A percentile compares a stretch with the other conserved stretches of the same genome.
These are phyloP conservation scores for Trichoderma koningii DNA, from an alignment of 2,329 filamentous ascomycete genomes.

Conservation along the genomic window DNA sequence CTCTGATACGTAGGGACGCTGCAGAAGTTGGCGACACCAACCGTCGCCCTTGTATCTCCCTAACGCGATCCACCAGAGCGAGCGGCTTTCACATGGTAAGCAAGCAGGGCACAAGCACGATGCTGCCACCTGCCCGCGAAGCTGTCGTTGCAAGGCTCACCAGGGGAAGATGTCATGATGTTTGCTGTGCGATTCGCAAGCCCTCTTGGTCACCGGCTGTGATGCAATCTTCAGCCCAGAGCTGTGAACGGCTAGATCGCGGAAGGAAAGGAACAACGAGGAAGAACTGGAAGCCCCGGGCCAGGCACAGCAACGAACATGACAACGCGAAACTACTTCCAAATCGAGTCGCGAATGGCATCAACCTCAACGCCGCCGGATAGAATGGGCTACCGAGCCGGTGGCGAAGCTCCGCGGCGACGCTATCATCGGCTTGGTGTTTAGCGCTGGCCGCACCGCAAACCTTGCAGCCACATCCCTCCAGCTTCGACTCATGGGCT, in stretches of 20 bases:
- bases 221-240: background rate
- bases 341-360: conserved; percentile 10
- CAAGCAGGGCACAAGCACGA: conserved; percentile 11
- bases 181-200: conserved; percentile 9
- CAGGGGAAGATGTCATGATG: conserved; percentile 6
- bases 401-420: conserved; percentile 27
- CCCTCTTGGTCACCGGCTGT: background rate
- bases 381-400: conserved; percentile 15
- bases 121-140: background rate
- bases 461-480: conserved; percentile 29
- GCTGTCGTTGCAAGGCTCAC: background rate
- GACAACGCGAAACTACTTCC: background rate
- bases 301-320: conserved; percentile 1
- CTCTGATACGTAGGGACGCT: conserved; percentile 24
- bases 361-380: conserved; percentile 11
- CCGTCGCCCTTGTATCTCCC: conserved; percentile 20
- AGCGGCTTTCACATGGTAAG: conserved; percentile 15
- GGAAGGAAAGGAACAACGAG: background rate
- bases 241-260: background rate
- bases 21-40: conserved; percentile 17
- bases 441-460: conserved; percentile 25
- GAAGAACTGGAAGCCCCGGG: background rate
- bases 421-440: conserved; percentile 26
- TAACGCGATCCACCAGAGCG: conserved; percentile 15
- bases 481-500: conserved; percentile 12